These are phyloP conservation scores for Trypanosoma mega DNA, from an alignment of 208 protist species.

Conservation along the genomic window DNA sequence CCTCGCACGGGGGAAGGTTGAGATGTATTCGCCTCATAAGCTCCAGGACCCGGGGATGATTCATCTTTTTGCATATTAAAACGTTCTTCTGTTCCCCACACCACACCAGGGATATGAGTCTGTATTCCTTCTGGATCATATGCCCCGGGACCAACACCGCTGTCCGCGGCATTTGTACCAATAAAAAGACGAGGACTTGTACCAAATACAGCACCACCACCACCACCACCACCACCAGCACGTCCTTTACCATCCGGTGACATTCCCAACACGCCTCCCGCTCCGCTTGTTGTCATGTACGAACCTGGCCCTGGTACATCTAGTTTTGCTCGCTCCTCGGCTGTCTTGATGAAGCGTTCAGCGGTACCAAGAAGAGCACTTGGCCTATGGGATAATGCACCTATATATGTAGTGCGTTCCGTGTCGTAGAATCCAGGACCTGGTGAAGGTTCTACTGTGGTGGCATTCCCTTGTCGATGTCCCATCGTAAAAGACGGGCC, in stretches of 20 bases:
- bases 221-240: slow-evolving; percentile 38
- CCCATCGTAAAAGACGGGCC: slow-evolving; percentile 23
- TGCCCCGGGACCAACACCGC: slow-evolving; percentile 38
- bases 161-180: slow-evolving; percentile 4
- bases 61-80: slow-evolving; percentile 9
- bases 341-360: slow-evolving; percentile 1
- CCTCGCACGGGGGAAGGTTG: slow-evolving; percentile 3
- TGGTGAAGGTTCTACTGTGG: slow-evolving; percentile 17
- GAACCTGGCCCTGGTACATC: neutral
- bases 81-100: slow-evolving; percentile 13
- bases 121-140: slow-evolving; percentile 34
- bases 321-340: neutral
- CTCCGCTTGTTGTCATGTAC: neutral
- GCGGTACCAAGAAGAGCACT: slow-evolving; percentile 9
- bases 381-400: neutral
- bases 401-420: slow-evolving; percentile 19
- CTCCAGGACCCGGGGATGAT: slow-evolving; percentile 42
- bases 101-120: slow-evolving; percentile 6
- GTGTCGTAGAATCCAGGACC: slow-evolving; percentile 61
- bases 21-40: slow-evolving; percentile 34
- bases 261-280: no score
- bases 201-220: slow-evolving; percentile 25
- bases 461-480: slow-evolving; percentile 7
- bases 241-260: neutral
- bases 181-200: slow-evolving; percentile 35